These are phyloP conservation scores for Amanita pseudoporphyria DNA, from an alignment of 768 basidiomycete species.

Conservation along the genomic window DNA sequence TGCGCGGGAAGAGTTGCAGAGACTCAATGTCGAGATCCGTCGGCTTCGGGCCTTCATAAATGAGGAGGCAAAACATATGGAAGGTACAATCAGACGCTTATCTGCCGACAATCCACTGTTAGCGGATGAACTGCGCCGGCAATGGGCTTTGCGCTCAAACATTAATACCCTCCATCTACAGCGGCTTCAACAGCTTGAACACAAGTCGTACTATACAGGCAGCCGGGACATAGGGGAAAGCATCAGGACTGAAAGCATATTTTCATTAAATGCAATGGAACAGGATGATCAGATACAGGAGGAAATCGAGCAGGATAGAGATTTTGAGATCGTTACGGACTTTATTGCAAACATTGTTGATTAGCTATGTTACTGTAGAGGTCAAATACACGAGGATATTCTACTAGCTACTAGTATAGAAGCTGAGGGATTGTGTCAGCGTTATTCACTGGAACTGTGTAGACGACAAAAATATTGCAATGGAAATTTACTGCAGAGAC, in stretches of 20 bases:
- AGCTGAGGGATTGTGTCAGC: too few relatives aligned
- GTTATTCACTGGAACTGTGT: too few relatives aligned
- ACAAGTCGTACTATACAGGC: not conserved
- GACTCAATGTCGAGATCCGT: slow-evolving; percentile 12
- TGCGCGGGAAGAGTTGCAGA: slow-evolving; percentile 12
- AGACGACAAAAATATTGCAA: too few relatives aligned
- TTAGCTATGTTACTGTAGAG: too few relatives aligned
- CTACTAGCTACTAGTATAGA: too few relatives aligned
- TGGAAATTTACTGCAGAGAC: too few relatives aligned
- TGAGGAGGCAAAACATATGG: slow-evolving; percentile 9
- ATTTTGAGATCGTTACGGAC: slow-evolving; percentile 4
- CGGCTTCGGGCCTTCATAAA: slow-evolving; percentile 8
- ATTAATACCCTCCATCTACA: slow-evolving; percentile 5
- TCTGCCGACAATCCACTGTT: not conserved
- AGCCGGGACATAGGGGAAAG: not conserved
- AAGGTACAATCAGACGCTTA: not conserved
- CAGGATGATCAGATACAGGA: not conserved
- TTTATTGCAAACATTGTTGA: slow-evolving; percentile 3
- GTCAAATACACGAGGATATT: too few relatives aligned
- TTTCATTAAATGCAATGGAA: not conserved
- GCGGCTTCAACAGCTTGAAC: not conserved
- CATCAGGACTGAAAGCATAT: not conserved
- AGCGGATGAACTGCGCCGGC: slow-evolving; percentile 1
- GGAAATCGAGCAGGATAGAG: slow-evolving; percentile 1
- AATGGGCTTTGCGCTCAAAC: slow-evolving; percentile 2